A percentile compares a stretch with the other conserved stretches of the same genome.
These are phyloP conservation scores for Pharnaceum exiguum DNA, from an alignment of 148 eudicot species.

Conservation along the genomic window DNA sequence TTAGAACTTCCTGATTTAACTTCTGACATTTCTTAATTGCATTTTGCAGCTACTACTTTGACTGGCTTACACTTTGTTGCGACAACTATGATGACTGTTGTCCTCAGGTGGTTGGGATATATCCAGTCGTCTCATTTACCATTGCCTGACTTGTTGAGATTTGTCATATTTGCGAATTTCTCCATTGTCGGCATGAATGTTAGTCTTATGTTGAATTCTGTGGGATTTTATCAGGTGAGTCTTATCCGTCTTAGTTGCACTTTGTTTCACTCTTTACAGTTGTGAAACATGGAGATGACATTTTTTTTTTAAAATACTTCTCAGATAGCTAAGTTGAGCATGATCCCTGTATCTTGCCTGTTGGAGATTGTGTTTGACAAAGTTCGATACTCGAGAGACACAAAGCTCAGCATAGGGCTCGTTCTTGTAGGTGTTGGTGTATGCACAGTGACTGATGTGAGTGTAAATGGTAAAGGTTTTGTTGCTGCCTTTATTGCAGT, in stretches of 20 bases:
- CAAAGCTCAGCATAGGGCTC: slow-evolving; percentile 80
- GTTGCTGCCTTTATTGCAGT: slow-evolving; percentile 84
- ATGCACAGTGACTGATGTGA: slow-evolving; percentile 93
- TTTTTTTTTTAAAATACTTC: slow-evolving; percentile 6
- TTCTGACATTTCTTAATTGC: background rate
- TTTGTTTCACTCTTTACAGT: background rate
- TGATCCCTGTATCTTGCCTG: slow-evolving; percentile 92
- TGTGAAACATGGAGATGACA: too few relatives aligned
- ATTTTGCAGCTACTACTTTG: slow-evolving; percentile 83
- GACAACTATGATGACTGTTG: slow-evolving; percentile 81
- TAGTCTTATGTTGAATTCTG: slow-evolving; percentile 95
- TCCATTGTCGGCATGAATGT: slow-evolving; percentile 97
- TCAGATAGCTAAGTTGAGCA: slow-evolving; percentile 91
- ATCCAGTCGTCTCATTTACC: slow-evolving; percentile 92
- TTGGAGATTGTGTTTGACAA: slow-evolving; percentile 83
- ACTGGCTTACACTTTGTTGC: slow-evolving; percentile 85
- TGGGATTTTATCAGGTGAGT: slow-evolving; percentile 88
- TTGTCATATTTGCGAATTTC: slow-evolving; percentile 84
- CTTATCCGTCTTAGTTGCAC: background rate
- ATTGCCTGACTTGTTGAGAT: slow-evolving; percentile 63
- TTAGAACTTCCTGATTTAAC: background rate
- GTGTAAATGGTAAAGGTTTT: slow-evolving; percentile 84
- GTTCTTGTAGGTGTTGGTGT: slow-evolving; percentile 90
- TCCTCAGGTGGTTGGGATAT: slow-evolving; percentile 82
- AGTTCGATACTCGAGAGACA: slow-evolving; percentile 84